Percentiles rank a stretch among this genome's conserved stretches.
phyloP scores from a whole-genome alignment of 805 yeast genomes.

The Kurtzmaniella fragi region DNA sequence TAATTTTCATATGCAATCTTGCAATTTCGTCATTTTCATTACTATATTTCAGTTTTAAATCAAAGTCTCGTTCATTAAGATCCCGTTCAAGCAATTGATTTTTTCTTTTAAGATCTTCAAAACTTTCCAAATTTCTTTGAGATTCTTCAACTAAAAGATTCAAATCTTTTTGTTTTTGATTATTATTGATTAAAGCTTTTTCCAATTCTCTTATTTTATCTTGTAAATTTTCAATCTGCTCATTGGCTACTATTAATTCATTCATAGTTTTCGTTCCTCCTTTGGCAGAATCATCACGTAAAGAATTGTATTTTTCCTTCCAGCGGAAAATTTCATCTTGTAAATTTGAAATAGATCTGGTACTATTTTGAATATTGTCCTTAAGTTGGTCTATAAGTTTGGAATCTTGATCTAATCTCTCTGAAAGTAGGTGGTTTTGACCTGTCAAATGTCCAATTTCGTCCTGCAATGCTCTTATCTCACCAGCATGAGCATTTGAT shows the following conservation, averaged over 20 bases:
- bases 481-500: constrained; percentile 9
- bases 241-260: not conserved
- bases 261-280: not conserved
- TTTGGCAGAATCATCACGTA: not conserved
- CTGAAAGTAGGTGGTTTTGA: constrained; percentile 2
- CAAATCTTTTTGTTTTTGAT: not conserved
- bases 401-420: too few species aligned
- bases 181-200: constrained; percentile 3
- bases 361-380: constrained; percentile 9
- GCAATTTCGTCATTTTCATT: constrained; percentile 5
- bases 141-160: not conserved
- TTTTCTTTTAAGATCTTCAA: not conserved
- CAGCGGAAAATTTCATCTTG: constrained; percentile 7
- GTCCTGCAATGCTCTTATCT: constrained; percentile 12
- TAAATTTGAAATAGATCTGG: constrained; percentile 7
- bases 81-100: not conserved
- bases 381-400: constrained; percentile 11
- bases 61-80: too few species aligned
- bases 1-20: constrained; percentile 13
- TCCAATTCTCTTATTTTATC: constrained; percentile 4
- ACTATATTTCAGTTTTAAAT: not conserved
- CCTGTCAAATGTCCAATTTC: constrained; percentile 10
- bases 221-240: constrained; percentile 1
- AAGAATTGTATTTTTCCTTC: constrained; percentile 1
- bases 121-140: not conserved